phyloP scores from a whole-genome alignment of 306 rosid genomes.

The Parietaria judaica region DNA sequence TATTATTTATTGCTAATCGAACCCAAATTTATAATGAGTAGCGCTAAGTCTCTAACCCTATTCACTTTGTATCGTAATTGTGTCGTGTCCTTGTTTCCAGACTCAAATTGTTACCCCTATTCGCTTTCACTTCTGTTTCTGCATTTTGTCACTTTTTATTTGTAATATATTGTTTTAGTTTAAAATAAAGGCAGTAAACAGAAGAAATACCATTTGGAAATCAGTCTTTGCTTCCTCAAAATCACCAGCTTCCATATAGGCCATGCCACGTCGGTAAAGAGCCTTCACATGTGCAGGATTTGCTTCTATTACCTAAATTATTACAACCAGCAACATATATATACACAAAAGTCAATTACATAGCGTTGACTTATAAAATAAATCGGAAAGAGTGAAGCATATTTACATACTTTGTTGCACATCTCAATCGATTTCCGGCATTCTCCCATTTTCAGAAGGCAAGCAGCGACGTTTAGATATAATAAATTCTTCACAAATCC shows the following conservation, averaged over 20 bases:
- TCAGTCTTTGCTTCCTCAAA: constrained; percentile 84
- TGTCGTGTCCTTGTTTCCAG: too few relatives aligned
- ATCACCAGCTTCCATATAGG: constrained; percentile 75
- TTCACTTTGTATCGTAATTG: too few relatives aligned
- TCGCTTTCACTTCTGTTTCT: too few relatives aligned
- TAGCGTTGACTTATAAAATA: not conserved
- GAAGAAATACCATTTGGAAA: constrained; percentile 55
- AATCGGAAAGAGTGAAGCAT: not conserved
- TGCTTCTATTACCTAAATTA: constrained; percentile 71
- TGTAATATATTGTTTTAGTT: too few relatives aligned
- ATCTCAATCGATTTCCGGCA: constrained; percentile 78
- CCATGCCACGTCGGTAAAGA: constrained; percentile 98
- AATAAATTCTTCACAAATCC: constrained; percentile 65
- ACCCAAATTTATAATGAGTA: too few relatives aligned
- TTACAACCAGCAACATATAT: constrained; percentile 19
- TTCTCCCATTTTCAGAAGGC: constrained; percentile 76
- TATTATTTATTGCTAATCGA: too few relatives aligned
- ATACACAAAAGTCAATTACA: constrained; percentile 10
- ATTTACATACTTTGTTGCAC: constrained; percentile 69
- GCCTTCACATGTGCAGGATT: constrained; percentile 87
- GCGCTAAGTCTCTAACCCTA: too few relatives aligned
- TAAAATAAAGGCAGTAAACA: not conserved
- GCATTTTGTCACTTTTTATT: too few relatives aligned
- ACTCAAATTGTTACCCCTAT: too few relatives aligned
- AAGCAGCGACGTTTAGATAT: constrained; percentile 80